A percentile compares a stretch with the other conserved stretches of the same genome.
phyloP scores from a whole-genome alignment of 352 stramenopile genomes.

The Phytopythium aichiense region DNA sequence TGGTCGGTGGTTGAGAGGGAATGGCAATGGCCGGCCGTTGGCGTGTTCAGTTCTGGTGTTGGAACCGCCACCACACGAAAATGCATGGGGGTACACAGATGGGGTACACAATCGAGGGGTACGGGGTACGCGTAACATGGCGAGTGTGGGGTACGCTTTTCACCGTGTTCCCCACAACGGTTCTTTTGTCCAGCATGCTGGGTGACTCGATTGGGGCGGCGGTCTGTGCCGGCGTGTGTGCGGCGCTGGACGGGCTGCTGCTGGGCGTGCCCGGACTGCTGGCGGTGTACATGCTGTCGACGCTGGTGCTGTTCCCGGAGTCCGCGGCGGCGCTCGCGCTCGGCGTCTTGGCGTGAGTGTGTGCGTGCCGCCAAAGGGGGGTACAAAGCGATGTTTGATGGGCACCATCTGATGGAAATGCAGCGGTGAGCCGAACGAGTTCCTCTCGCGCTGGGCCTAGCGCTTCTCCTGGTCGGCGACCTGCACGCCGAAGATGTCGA shows the following conservation, averaged over 20 bases:
- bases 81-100: too few relatives aligned
- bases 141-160: too few relatives aligned
- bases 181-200: background rate
- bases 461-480: constrained; percentile 57
- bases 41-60: constrained; percentile 1
- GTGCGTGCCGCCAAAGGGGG: too few relatives aligned
- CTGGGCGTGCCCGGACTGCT: constrained; percentile 6
- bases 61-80: constrained; percentile 1
- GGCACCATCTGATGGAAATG: background rate
- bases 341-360: constrained; percentile 1
- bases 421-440: background rate
- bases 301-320: background rate
- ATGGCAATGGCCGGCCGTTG: background rate
- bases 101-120: too few relatives aligned
- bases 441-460: constrained; percentile 2
- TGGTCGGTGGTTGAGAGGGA: too few relatives aligned
- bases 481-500: constrained; percentile 73
- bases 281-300: background rate
- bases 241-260: constrained; percentile 8
- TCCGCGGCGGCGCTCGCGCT: background rate
- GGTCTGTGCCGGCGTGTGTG: constrained; percentile 1
- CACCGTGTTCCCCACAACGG: too few relatives aligned
- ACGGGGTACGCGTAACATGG: too few relatives aligned
- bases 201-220: background rate
- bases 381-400: background rate